These are phyloP conservation scores for Leccinellum rugosiceps DNA, from an alignment of 768 basidiomycete genomes.

Conservation along the genomic window DNA sequence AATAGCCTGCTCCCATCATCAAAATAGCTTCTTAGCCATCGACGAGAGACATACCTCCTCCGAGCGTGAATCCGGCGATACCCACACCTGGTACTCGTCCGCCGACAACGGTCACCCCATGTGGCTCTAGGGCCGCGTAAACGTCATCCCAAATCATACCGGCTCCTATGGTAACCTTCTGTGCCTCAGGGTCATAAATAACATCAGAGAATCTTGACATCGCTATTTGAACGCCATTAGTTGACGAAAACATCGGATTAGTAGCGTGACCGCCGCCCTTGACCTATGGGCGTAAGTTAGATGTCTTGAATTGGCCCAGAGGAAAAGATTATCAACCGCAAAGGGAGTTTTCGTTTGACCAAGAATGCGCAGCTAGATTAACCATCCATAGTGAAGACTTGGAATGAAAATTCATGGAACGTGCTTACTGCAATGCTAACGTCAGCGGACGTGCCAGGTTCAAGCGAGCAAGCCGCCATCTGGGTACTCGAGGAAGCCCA, in stretches of 20 bases:
- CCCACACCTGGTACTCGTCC: neutral
- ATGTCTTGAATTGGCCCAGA: too few species aligned
- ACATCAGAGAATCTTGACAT: neutral
- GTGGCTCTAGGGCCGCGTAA: neutral
- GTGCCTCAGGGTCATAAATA: neutral
- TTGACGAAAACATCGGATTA: neutral
- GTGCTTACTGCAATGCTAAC: neutral
- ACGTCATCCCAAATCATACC: neutral
- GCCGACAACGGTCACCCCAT: neutral
- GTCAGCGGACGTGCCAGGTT: neutral
- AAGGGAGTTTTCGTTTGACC: neutral
- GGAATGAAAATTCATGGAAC: neutral
- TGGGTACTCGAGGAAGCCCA: neutral
- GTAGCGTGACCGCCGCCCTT: neutral
- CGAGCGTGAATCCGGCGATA: neutral
- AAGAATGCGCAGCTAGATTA: neutral
- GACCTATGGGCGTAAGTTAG: neutral
- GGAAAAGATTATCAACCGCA: neutral
- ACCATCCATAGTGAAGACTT: neutral
- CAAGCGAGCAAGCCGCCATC: neutral
- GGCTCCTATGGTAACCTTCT: neutral
- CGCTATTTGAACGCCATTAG: neutral
- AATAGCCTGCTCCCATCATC: slow-evolving; percentile 6
- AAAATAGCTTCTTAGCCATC: neutral
- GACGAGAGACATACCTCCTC: neutral